Evolutionary conservation across 164 flowering plant genomes (phyloP).

Genomic region (Berberis vulgaris): DNA sequence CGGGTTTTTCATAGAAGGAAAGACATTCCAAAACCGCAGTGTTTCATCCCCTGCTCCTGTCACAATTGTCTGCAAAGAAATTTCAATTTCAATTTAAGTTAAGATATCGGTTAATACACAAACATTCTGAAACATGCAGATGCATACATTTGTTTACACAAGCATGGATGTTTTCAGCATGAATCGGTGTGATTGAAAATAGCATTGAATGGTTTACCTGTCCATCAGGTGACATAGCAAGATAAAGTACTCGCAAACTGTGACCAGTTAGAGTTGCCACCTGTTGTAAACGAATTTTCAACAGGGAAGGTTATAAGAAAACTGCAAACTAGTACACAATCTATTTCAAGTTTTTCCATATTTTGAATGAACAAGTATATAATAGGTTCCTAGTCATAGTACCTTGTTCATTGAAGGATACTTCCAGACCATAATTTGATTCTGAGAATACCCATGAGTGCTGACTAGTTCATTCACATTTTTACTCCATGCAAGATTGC

Average conservation of each 20-base stretch:
- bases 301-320: too few species aligned
- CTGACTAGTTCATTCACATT: constrained; percentile 96
- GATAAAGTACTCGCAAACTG: constrained; percentile 82
- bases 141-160: neutral
- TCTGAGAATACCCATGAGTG: constrained; percentile 97
- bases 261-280: constrained; percentile 98
- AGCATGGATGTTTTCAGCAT: neutral
- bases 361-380: too few species aligned
- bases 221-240: constrained; percentile 95
- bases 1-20: constrained; percentile 81
- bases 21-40: constrained; percentile 88
- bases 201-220: constrained; percentile 49
- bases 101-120: too few species aligned
- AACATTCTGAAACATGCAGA: neutral
- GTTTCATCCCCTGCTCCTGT: constrained; percentile 99
- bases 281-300: constrained; percentile 26
- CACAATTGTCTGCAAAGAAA: constrained; percentile 72
- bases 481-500: constrained; percentile 95
- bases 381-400: neutral
- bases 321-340: too few species aligned
- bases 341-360: too few species aligned
- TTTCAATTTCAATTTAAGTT: neutral
- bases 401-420: constrained; percentile 93
- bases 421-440: constrained; percentile 99
- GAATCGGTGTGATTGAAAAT: neutral